phyloP scores from a whole-genome alignment of 75 land plant species.

The Selaginella moellendorffii region DNA sequence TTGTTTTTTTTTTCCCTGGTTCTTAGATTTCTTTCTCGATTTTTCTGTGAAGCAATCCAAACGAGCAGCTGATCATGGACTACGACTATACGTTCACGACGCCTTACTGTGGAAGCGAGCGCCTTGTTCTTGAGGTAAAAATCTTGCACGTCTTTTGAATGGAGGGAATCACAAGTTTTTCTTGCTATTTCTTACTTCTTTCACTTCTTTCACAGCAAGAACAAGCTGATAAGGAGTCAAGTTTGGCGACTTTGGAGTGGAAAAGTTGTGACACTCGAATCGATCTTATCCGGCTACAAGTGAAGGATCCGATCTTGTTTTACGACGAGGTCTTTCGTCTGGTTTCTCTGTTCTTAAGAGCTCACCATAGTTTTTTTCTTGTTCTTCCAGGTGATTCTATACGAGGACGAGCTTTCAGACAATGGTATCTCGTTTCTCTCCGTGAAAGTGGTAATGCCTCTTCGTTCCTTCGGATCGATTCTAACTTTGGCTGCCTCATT shows the following conservation, averaged over 20 bases:
- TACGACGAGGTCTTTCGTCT: conserved; percentile 66
- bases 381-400: conserved; percentile 55
- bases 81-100: conserved; percentile 99
- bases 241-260: conserved; percentile 41
- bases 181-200: not conserved
- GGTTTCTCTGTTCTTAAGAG: not conserved
- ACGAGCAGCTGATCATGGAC: conserved; percentile 66
- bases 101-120: conserved; percentile 80
- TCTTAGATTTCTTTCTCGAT: conserved; percentile 2
- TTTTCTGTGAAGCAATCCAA: conserved; percentile 53
- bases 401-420: conserved; percentile 95
- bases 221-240: no score
- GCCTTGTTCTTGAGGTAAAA: conserved; percentile 9
- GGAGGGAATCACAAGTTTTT: not conserved
- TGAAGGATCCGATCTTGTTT: conserved; percentile 84
- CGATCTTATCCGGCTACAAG: conserved; percentile 52
- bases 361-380: not conserved
- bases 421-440: conserved; percentile 88
- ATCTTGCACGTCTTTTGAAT: no score
- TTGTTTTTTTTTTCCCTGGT: not conserved
- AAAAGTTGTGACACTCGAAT: conserved; percentile 49
- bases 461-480: not conserved
- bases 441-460: conserved; percentile 73
- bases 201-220: not conserved
- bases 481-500: not conserved